Conservation (phyloP, 306 rosid species). For the Sesbania bispinosa region DNA sequence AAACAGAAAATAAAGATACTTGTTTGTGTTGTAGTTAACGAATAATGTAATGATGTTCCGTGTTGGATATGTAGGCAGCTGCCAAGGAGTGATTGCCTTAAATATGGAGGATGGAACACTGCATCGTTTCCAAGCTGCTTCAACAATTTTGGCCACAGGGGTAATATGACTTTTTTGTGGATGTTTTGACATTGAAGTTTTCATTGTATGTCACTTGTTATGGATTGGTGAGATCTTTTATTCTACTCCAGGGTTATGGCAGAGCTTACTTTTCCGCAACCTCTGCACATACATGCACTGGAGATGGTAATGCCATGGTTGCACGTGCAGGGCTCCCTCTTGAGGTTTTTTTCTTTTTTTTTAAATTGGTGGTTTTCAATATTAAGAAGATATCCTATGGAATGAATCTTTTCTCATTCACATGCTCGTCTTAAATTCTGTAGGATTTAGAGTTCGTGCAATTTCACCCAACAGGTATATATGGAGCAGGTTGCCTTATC, state of each 20-base stretch:
- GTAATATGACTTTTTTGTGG: slow-evolving; percentile 36
- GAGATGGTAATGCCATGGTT: slow-evolving; percentile 92
- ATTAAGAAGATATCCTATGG: not conserved
- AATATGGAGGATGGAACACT: slow-evolving; percentile 92
- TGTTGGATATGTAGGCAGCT: slow-evolving; percentile 55
- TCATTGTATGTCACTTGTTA: not conserved
- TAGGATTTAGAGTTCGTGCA: slow-evolving; percentile 92
- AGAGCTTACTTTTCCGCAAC: slow-evolving; percentile 91
- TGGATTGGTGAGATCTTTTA: not conserved
- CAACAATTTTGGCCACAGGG: slow-evolving; percentile 94
- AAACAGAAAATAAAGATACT: not conserved
- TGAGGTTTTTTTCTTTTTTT: slow-evolving; percentile 43
- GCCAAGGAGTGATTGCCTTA: slow-evolving; percentile 93
- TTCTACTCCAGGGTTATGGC: slow-evolving; percentile 76
- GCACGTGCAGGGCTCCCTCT: slow-evolving; percentile 87
- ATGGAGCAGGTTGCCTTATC: slow-evolving; percentile 92
- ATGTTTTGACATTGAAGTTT: slow-evolving; percentile 8
- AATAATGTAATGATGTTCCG: slow-evolving; percentile 6
- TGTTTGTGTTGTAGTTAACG: not conserved
- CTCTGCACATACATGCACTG: slow-evolving; percentile 94
- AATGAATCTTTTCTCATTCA: not conserved
- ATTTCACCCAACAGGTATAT: slow-evolving; percentile 92
- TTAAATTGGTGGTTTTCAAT: not conserved
- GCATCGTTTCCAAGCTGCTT: slow-evolving; percentile 84
- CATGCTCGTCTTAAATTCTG: slow-evolving; percentile 4